Evolutionary conservation across 306 rosid species (phyloP).

Genomic region (Glycyrrhiza uralensis): DNA sequence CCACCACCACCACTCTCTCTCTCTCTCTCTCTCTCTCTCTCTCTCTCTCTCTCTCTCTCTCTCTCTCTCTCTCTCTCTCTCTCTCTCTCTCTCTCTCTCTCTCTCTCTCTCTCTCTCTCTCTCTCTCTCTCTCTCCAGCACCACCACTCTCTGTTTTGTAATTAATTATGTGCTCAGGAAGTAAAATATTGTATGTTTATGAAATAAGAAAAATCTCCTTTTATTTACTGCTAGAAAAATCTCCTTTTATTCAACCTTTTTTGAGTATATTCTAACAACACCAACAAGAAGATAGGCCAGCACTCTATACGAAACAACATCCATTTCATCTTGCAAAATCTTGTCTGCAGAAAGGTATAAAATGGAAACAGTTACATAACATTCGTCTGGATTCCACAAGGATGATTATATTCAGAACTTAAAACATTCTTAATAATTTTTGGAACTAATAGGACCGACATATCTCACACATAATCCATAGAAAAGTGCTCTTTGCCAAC

Average conservation of each 20-base stretch:
- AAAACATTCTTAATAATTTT: background rate
- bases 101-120: no score
- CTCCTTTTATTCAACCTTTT: slow-evolving; percentile 73
- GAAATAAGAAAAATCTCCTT: no score
- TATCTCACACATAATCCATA: background rate
- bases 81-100: no score
- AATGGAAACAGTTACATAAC: background rate
- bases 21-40: no score
- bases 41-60: no score
- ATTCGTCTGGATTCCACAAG: background rate
- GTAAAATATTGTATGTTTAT: no score
- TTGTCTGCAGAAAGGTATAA: slow-evolving; percentile 52
- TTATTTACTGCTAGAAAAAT: no score
- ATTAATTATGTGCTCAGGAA: no score
- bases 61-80: no score
- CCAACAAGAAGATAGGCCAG: slow-evolving; percentile 88
- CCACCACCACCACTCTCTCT: no score
- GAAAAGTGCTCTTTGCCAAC: background rate
- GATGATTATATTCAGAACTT: background rate
- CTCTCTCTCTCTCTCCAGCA: no score
- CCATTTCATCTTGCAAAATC: slow-evolving; percentile 62
- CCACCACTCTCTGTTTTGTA: no score
- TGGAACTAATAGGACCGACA: background rate
- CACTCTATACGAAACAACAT: slow-evolving; percentile 57
- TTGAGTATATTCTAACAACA: slow-evolving; percentile 69